Evolutionary conservation across 306 rosid species (phyloP).

Genomic region (Ziziphus jujuba): DNA sequence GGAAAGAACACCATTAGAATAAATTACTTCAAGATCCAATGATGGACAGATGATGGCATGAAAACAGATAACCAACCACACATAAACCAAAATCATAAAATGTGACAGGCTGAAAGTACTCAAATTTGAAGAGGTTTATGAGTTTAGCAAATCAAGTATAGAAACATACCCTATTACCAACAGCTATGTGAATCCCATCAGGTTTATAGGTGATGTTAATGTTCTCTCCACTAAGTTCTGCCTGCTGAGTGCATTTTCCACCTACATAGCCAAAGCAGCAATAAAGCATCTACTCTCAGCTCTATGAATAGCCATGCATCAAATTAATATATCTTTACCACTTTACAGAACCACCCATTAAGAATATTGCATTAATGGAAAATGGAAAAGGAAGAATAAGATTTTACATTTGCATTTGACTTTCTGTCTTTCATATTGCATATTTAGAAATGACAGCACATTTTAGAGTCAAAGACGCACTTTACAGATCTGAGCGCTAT

Average conservation of each 20-base stretch:
- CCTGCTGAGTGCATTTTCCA: constrained; percentile 89
- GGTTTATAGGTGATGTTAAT: constrained; percentile 97
- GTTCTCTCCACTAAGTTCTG: constrained; percentile 93
- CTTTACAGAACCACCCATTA: constrained; percentile 1
- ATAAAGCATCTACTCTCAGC: constrained; percentile 13
- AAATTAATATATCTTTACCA: background rate
- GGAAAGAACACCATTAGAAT: constrained; percentile 17
- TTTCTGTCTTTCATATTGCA: no score
- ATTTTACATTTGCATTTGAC: no score
- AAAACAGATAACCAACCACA: background rate
- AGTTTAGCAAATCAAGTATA: background rate
- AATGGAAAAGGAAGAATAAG: no score
- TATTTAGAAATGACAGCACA: no score
- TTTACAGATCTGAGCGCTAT: no score
- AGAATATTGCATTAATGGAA: background rate
- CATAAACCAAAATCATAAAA: constrained; percentile 8
- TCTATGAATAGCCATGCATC: background rate
- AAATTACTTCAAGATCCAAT: constrained; percentile 9
- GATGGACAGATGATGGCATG: background rate
- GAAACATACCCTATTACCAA: constrained; percentile 83
- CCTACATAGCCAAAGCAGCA: constrained; percentile 41
- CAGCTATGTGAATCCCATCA: constrained; percentile 91
- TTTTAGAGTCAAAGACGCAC: no score
- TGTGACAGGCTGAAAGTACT: constrained; percentile 10
- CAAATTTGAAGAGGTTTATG: constrained; percentile 18